A percentile compares a stretch with the other conserved stretches of the same genome.
phyloP scores from a whole-genome alignment of 345 rosid species.

The Populus alba region DNA sequence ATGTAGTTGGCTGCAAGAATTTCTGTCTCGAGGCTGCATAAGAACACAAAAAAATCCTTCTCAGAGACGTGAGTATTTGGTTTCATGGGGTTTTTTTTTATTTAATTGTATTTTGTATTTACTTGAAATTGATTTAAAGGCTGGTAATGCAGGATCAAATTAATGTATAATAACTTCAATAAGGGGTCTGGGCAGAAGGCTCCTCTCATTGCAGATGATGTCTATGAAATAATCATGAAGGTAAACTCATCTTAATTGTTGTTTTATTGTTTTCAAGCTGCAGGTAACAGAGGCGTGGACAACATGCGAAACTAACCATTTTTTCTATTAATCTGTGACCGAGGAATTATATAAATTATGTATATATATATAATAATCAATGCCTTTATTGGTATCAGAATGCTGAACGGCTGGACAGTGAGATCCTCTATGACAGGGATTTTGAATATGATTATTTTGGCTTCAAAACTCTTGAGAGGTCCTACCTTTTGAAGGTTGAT shows the following conservation, averaged over 20 bases:
- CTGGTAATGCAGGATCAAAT: conserved; percentile 51
- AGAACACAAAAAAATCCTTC: conserved; percentile 80
- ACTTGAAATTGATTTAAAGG: neutral
- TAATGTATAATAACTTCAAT: conserved; percentile 62
- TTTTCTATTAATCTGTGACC: neutral
- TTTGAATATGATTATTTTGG: conserved; percentile 90
- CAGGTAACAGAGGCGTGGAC: neutral
- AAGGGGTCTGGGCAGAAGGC: conserved; percentile 73
- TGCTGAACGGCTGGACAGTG: conserved; percentile 73
- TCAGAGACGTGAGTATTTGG: conserved; percentile 74
- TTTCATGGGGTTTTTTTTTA: neutral
- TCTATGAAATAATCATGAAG: conserved; percentile 78
- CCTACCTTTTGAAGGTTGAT: conserved; percentile 77
- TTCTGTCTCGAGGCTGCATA: conserved; percentile 82
- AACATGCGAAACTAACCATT: neutral
- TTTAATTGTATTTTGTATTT: neutral
- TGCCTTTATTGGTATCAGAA: conserved; percentile 38
- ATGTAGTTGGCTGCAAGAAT: conserved; percentile 91
- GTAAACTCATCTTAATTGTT: conserved; percentile 21
- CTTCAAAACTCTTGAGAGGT: conserved; percentile 86
- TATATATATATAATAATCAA: neutral
- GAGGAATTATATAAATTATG: neutral
- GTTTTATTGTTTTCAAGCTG: neutral
- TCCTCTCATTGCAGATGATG: conserved; percentile 82
- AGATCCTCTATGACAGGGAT: conserved; percentile 78